These are phyloP conservation scores for Penicillium sp. DNA, from an alignment of 2,329 filamentous ascomycete species.

Conservation along the genomic window DNA sequence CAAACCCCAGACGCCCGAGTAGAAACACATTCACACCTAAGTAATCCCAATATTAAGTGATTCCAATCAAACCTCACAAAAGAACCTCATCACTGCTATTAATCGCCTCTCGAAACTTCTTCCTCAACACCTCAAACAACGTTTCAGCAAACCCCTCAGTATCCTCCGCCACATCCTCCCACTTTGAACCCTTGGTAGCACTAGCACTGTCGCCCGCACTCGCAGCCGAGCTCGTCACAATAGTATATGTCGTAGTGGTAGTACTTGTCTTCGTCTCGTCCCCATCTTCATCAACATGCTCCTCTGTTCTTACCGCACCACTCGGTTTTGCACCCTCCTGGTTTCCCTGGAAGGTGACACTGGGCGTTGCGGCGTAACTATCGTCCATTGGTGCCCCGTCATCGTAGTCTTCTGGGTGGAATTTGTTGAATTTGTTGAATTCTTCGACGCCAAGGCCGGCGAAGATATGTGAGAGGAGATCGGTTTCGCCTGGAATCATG, in stretches of 20 bases:
- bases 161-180: conserved; percentile 21
- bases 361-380: not conserved
- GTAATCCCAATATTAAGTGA: not conserved
- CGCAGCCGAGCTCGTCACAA: not conserved
- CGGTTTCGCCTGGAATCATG: conserved; percentile 14
- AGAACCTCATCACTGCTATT: conserved; percentile 37
- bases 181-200: not conserved
- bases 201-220: not conserved
- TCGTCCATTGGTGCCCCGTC: conserved; percentile 2
- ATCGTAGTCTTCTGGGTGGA: not conserved
- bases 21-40: not conserved
- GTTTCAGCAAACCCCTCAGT: conserved; percentile 24
- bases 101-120: conserved; percentile 26
- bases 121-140: conserved; percentile 24
- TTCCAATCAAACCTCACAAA: not conserved
- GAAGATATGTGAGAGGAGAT: conserved; percentile 14
- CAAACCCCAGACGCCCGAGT: not conserved
- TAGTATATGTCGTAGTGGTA: not conserved
- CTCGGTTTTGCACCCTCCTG: not conserved
- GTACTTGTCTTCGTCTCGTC: not conserved
- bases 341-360: conserved; percentile 1
- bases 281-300: not conserved
- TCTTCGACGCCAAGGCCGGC: conserved; percentile 13
- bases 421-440: conserved; percentile 15
- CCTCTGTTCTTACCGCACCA: not conserved